These are phyloP conservation scores for Quercus phellos DNA, from an alignment of 331 rosid species.

Conservation along the genomic window DNA sequence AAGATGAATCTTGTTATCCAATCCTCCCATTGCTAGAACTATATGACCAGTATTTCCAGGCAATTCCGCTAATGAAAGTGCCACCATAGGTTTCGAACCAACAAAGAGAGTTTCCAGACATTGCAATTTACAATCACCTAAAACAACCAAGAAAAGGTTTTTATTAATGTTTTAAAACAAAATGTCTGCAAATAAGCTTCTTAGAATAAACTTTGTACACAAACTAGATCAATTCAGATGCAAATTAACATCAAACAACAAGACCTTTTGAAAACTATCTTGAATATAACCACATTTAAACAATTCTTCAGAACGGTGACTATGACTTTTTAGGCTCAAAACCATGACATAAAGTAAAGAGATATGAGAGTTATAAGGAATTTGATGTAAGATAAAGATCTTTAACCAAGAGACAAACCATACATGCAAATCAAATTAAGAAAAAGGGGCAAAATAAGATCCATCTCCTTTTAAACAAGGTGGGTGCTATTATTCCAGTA, in stretches of 20 bases:
- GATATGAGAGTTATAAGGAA: not conserved
- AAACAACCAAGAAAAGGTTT: conserved; percentile 18
- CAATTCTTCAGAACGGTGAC: not conserved
- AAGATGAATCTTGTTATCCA: conserved; percentile 93
- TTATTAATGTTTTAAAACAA: not conserved
- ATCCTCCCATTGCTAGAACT: conserved; percentile 91
- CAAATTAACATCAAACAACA: not conserved
- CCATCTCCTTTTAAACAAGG: not conserved
- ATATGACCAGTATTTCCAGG: conserved; percentile 66
- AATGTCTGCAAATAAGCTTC: not conserved
- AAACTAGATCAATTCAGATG: not conserved
- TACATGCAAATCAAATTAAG: not conserved
- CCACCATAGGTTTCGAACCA: conserved; percentile 83
- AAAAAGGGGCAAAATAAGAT: not conserved
- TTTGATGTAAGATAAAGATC: not conserved
- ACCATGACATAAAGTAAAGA: not conserved
- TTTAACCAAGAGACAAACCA: not conserved
- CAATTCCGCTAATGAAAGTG: conserved; percentile 73
- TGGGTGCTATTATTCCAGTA: not conserved
- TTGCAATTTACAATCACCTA: conserved; percentile 67
- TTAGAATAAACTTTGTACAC: not conserved
- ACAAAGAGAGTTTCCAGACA: conserved; percentile 61
- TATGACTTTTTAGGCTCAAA: not conserved
- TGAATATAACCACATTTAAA: not conserved
- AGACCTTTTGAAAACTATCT: not conserved